Base-by-base conservation (phyloP, 306 rosid genomes). In the Biancaea sappan region DNA sequence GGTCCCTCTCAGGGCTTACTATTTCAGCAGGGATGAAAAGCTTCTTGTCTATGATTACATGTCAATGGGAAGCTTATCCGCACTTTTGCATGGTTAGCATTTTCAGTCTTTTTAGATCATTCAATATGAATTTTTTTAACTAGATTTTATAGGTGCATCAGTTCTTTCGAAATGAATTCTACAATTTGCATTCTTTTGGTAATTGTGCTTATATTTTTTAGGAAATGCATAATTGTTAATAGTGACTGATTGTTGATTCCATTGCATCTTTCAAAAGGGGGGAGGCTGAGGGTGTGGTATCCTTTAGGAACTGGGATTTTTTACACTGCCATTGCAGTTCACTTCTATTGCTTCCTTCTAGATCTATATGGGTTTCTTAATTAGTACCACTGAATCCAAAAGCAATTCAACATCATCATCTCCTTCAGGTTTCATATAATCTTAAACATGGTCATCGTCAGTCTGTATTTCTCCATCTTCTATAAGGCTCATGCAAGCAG, bases 11-110 rank as follows among this genome's bases (percentile, higher is more conserved):
- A 86, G 87, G 70, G 93, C 93, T 75, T 88, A 84, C 78, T 88
- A 88, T 80, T 86, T 67, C 70, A 88, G 88, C 72, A 63, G 84
- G 60, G 93, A 88, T 66, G 93, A 88, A 74, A 88, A 88, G 77
- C 90, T 88, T 78, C 86, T 88, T 76, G 93, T 88, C 67, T 79
- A 86, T 82, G 93, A 88, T 86, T 88, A 88, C 77, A 77, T 88
- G 88, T 58, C 86, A 31, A 84, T 78, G 83, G 93, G 93, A 84
- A 88, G 93, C 81, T 78, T 88, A 73, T 88, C 93, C 82, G 88
- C 93, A 58, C 86, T 88, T 67, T 78, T 88, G 76, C 93, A 88
- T 80, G 93, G 93, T 88, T 22, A 80, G 68, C 15, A 64, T 31
- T 58, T 31, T 71, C 58, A 51, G 51, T 63, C 54, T 69, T 68